A percentile compares a stretch with the other conserved stretches of the same genome.
These are phyloP conservation scores for Monocercomonoides exilis DNA, from an alignment of 78 protist genomes.

Conservation along the genomic window DNA sequence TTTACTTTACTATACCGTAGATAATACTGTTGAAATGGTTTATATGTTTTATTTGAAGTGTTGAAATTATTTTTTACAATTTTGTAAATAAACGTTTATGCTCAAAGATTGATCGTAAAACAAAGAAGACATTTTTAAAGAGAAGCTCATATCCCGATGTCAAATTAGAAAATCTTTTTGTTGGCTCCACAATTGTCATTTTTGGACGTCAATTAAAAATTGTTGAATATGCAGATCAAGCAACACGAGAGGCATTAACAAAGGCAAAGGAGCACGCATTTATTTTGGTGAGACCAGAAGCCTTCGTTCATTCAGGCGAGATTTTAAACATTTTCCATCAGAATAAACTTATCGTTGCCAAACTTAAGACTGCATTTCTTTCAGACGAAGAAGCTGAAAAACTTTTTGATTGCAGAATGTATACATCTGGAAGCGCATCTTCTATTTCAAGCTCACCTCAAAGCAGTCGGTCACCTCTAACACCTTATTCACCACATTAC, in stretches of 20 bases:
- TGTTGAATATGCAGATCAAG: conserved; percentile 37
- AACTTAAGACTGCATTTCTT: background rate
- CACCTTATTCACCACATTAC: too few species aligned
- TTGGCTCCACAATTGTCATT: conserved; percentile 42
- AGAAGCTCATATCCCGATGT: conserved; percentile 36
- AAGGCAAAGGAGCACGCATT: background rate
- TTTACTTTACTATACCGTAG: conserved; percentile 36
- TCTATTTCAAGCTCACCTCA: too few species aligned
- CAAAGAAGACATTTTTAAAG: conserved; percentile 43
- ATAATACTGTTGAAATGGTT: conserved; percentile 54
- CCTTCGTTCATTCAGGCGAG: background rate
- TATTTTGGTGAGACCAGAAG: background rate
- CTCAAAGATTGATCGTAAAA: conserved; percentile 42
- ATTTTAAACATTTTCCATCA: background rate
- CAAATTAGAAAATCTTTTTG: conserved; percentile 14
- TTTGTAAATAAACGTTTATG: background rate
- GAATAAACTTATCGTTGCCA: background rate
- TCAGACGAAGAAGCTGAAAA: background rate
- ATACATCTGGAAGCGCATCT: background rate
- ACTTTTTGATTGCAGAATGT: background rate
- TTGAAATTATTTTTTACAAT: too few species aligned
- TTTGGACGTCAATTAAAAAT: conserved; percentile 46
- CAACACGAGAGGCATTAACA: background rate
- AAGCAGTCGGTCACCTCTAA: too few species aligned
- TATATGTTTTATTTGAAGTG: background rate